Base-by-base conservation (phyloP, 2,329 filamentous ascomycete species). In the Drechslera avenae region DNA sequence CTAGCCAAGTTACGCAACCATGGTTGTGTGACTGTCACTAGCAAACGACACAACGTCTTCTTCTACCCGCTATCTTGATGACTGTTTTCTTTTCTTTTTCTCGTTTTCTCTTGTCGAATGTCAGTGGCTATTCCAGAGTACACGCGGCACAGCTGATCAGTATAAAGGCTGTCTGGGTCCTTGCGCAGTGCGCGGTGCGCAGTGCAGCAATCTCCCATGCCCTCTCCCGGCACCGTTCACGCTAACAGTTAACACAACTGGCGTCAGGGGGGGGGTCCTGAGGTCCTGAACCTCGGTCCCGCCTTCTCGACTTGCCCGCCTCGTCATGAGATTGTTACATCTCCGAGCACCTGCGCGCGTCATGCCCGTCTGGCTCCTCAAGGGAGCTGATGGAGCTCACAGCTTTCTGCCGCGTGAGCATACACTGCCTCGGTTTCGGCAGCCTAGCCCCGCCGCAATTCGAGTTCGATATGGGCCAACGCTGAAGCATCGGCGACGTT, bases 181-280 rank as follows among this genome's bases (percentile, higher is more conserved):
- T 30, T 54, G 50, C 46, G 45, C 32, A 16, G 31, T 51, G 21
- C 21, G 21, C 21, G 21, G 21, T 23, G 21, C 21, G 9, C n/a
- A n/a, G n/a, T n/a, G 41, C 37, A 50, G 43, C 46, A 60, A 59
- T 62, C 59, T 60, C 57, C 47, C 54, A 44, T 35, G 28, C 47
- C 46, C 37, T 50, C 39, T 52, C 47, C 47, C 54, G 42, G 48
- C 44, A 30, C 39, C 39, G 56, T 47, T 17, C 17, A 35, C 54
- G 50, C 56, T 57, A 57, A 41, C n/a, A 50, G 50, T 54, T 57
- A 57, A 41, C n/a, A 50, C 52, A 39, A 44, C 56, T 59, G 50
- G 50, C 44, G 50, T 43, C 51, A 49, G 48, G 56, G 46, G 46
- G 23, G 17, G 18, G 18, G 9, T 23, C 19, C 19, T 21, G 16